Base-by-base conservation (phyloP, 306 rosid genomes). In the Begonia loranthoides region DNA sequence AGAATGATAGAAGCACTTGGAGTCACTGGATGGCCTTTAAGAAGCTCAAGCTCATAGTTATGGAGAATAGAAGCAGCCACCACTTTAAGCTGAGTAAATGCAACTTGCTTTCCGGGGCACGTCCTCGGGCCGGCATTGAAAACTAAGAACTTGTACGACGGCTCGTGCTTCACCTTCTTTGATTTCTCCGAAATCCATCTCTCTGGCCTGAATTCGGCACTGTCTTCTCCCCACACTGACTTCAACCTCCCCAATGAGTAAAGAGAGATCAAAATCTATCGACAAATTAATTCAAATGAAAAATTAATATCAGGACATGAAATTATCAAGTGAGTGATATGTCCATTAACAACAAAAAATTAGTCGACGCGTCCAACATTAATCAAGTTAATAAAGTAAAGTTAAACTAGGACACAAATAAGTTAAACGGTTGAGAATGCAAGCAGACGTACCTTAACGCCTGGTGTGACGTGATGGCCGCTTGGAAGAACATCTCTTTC, bases 121-220 rank as follows among this genome's bases (percentile, higher is more conserved):
- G 75, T 72, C 52, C 81, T 72, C 0, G 82, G 82, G 1, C 89
- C 89, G 0, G 82, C 69, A 52, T 78, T 78, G 45, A 75, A 82
- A 10, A 63, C 55, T 9, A 61, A 12, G 56, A 75, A 78, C 12
- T 78, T 78, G 54, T 75, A 71, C 21, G 85, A 68, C 0, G 90
- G 80, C 1, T 24, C 70, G 17, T 70, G 34, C 22, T 66, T 52
- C 6, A 62, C 39, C 0, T 55, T 39, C 14, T 78, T 82, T 1
- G 36, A 28, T 44, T 24, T 33, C 5, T 69, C 53, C 0, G 76
- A 64, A 1, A 81, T 72, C 90, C 82, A 81, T 15, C 90, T 69
- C 65, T 78, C 86, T 10, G 92, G 86, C 62, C 73, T 82, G 51
- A 78, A 78, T 19, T 82, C 92, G 17, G 51, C 12, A 41, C 70